These are phyloP conservation scores for Ophiosphaerella narmari DNA, from an alignment of 2,329 filamentous ascomycete species.

Conservation along the genomic window DNA sequence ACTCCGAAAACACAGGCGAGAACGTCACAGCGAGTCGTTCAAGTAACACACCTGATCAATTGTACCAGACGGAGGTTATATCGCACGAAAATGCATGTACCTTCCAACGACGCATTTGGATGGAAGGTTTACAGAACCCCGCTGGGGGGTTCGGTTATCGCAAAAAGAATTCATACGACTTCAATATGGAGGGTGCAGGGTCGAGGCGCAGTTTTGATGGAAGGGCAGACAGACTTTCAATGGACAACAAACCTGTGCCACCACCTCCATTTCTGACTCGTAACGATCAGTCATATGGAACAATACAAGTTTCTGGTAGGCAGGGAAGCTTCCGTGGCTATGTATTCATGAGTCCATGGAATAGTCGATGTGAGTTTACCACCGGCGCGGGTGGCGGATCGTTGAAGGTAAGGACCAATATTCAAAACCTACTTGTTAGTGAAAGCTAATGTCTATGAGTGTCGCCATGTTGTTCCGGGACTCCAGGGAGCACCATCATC, in stretches of 20 bases:
- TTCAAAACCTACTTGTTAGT: not conserved
- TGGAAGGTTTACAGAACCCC: conserved; percentile 51
- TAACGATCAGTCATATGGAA: conserved; percentile 33
- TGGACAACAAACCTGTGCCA: conserved; percentile 16
- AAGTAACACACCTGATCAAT: conserved; percentile 19
- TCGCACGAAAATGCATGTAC: conserved; percentile 20
- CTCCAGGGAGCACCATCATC: conserved; percentile 38
- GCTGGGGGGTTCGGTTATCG: conserved; percentile 49
- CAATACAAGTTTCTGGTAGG: conserved; percentile 48
- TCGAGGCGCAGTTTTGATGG: conserved; percentile 27
- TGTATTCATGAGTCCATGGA: conserved; percentile 84
- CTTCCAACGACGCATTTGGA: conserved; percentile 54
- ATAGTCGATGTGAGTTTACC: conserved; percentile 81
- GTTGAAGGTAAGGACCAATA: conserved; percentile 53
- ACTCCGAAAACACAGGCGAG: conserved; percentile 23
- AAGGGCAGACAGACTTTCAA: conserved; percentile 13
- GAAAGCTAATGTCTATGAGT: conserved; percentile 45
- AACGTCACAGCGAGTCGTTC: conserved; percentile 16
- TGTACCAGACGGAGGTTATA: conserved; percentile 4
- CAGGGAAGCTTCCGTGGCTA: conserved; percentile 66
- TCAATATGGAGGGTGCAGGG: conserved; percentile 22
- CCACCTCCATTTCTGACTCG: conserved; percentile 25
- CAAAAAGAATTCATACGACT: conserved; percentile 40
- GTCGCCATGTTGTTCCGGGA: conserved; percentile 70
- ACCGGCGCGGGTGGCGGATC: conserved; percentile 77